Evolutionary conservation across 1,284 basidiomycete species (phyloP).

Genomic region (Wolfiporia cocos): DNA sequence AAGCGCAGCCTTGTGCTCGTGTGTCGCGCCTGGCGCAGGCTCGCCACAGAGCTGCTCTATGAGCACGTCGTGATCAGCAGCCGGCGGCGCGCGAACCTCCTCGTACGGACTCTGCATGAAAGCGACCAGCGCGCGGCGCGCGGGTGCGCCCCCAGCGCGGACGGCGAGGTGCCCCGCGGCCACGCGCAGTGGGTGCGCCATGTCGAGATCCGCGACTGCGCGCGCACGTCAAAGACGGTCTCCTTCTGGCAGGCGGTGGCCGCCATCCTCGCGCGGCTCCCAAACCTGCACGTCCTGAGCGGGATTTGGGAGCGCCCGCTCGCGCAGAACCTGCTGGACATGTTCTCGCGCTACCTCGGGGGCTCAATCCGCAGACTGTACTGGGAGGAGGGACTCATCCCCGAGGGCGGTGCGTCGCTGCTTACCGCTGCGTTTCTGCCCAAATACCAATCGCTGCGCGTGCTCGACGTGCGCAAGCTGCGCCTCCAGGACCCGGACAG

Average conservation of each 20-base stretch:
- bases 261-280: conserved; percentile 12
- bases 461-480: conserved; percentile 19
- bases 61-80: conserved; percentile 32
- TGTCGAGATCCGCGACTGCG: conserved; percentile 17
- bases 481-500: conserved; percentile 15
- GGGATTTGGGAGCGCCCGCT: conserved; percentile 18
- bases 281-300: conserved; percentile 18
- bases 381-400: conserved; percentile 18
- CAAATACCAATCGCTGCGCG: conserved; percentile 13
- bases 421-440: conserved; percentile 11
- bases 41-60: conserved; percentile 40
- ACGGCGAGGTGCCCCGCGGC: conserved; percentile 5
- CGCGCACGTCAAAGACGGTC: conserved; percentile 9
- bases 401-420: conserved; percentile 13
- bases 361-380: conserved; percentile 17
- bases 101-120: conserved; percentile 15
- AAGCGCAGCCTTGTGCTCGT: conserved; percentile 44
- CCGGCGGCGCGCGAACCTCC: conserved; percentile 11
- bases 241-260: conserved; percentile 16
- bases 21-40: conserved; percentile 40
- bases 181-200: conserved; percentile 20
- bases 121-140: conserved; percentile 7
- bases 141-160: neutral
- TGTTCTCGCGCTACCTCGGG: conserved; percentile 16
- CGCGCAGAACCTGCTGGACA: conserved; percentile 13